A percentile compares a stretch with the other conserved stretches of the same genome.
These are phyloP conservation scores for Exophiala phaeomuriformis DNA, from an alignment of 2,329 filamentous ascomycete species.

Conservation along the genomic window DNA sequence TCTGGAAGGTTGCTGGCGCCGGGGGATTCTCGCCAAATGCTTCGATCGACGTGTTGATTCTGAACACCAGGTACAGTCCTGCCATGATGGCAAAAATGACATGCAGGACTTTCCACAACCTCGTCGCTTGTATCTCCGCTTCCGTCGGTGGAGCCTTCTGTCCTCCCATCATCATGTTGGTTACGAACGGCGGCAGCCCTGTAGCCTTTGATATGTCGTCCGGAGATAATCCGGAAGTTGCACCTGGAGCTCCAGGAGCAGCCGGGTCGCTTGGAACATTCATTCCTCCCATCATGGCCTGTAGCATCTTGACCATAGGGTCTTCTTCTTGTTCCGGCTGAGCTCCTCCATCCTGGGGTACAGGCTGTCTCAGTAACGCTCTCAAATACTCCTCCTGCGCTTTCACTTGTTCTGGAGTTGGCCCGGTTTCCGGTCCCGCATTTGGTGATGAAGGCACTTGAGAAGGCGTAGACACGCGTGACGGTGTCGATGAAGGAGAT, in stretches of 20 bases:
- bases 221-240: slow-evolving; percentile 18
- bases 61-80: slow-evolving; percentile 46
- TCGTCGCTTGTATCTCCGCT: slow-evolving; percentile 32
- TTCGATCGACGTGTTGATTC: slow-evolving; percentile 33
- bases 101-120: slow-evolving; percentile 52
- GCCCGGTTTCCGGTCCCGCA: slow-evolving; percentile 8
- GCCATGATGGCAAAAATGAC: slow-evolving; percentile 51
- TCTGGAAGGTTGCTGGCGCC: slow-evolving; percentile 40
- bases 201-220: slow-evolving; percentile 27
- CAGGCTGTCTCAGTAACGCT: slow-evolving; percentile 26
- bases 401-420: slow-evolving; percentile 30
- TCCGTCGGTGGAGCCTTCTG: slow-evolving; percentile 35
- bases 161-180: slow-evolving; percentile 35
- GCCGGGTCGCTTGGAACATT: background rate
- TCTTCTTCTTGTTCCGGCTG: slow-evolving; percentile 39
- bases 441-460: slow-evolving; percentile 15
- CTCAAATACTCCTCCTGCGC: slow-evolving; percentile 37
- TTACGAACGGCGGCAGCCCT: slow-evolving; percentile 30
- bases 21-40: slow-evolving; percentile 37
- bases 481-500: slow-evolving; percentile 28
- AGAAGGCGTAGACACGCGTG: slow-evolving; percentile 28
- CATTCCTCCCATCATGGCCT: slow-evolving; percentile 43
- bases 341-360: slow-evolving; percentile 27
- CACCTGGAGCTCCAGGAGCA: slow-evolving; percentile 4
- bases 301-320: slow-evolving; percentile 49